Percentiles rank a stretch among this genome's conserved stretches.
Conservation (phyloP, 441 rosid genomes). For the Mallotus japonicus region DNA sequence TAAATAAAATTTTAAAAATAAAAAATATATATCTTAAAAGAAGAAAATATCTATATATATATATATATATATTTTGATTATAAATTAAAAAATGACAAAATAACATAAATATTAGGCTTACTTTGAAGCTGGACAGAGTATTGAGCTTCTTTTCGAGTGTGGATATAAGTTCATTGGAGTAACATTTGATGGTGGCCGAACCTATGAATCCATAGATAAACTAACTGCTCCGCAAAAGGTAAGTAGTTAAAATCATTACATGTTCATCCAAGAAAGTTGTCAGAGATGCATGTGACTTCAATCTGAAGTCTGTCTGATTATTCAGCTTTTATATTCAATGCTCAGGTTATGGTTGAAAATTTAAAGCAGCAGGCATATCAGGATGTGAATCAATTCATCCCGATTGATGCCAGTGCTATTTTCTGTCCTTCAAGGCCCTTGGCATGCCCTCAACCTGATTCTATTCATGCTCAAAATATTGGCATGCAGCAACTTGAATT, state of each 20-base stretch:
- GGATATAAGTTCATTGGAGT: constrained; percentile 47
- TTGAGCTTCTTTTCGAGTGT: constrained; percentile 53
- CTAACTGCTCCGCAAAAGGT: constrained; percentile 39
- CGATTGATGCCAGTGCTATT: constrained; percentile 20
- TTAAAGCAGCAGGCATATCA: constrained; percentile 49
- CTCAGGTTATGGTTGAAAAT: constrained; percentile 41
- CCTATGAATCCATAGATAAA: constrained; percentile 30
- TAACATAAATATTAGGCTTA: constrained; percentile 18
- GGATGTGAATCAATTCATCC: constrained; percentile 25
- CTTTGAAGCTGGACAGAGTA: constrained; percentile 24
- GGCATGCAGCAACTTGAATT: constrained; percentile 32
- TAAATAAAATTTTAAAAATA: too few species aligned
- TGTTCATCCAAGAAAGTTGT: neutral
- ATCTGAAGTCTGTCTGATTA: neutral
- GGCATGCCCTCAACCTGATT: constrained; percentile 28
- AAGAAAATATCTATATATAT: too few species aligned
- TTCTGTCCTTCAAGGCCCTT: constrained; percentile 29
- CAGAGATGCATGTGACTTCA: neutral
- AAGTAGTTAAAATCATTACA: neutral
- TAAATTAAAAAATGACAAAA: too few species aligned
- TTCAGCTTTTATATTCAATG: constrained; percentile 17
- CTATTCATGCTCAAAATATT: constrained; percentile 20
- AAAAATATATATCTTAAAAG: too few species aligned
- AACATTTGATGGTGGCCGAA: constrained; percentile 37
- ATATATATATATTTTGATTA: too few species aligned